These are phyloP conservation scores for Aspergillus nomiae DNA, from an alignment of 2,329 filamentous ascomycete genomes.

Conservation along the genomic window DNA sequence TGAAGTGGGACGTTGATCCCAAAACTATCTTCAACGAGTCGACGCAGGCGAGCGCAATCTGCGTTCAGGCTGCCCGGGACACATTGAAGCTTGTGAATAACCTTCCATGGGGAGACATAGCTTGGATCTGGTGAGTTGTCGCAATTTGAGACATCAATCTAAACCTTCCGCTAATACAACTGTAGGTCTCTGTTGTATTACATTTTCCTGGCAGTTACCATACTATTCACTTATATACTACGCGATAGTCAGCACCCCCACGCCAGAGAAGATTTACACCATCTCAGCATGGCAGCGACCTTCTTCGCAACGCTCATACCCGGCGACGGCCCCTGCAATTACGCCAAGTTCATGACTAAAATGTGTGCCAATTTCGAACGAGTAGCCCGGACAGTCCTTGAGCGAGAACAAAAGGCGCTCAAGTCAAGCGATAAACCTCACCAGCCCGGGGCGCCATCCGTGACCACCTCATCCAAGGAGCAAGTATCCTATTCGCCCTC, in stretches of 20 bases:
- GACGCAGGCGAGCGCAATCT: constrained; percentile 83
- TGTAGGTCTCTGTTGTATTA: constrained; percentile 83
- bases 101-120: constrained; percentile 88
- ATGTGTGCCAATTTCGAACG: constrained; percentile 91
- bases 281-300: constrained; percentile 86
- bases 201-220: constrained; percentile 87
- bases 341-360: constrained; percentile 85
- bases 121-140: constrained; percentile 80
- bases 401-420: constrained; percentile 78
- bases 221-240: constrained; percentile 87
- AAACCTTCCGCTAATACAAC: constrained; percentile 7
- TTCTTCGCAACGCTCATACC: constrained; percentile 84
- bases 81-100: constrained; percentile 91
- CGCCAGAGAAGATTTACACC: constrained; percentile 77
- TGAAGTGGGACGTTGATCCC: constrained; percentile 17
- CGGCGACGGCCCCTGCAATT: constrained; percentile 74
- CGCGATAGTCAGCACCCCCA: constrained; percentile 84
- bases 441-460: constrained; percentile 6
- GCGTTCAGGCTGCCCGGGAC: constrained; percentile 84
- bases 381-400: constrained; percentile 81
- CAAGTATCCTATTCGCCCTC: constrained; percentile 9
- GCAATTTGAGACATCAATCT: not conserved
- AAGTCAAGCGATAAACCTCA: constrained; percentile 28
- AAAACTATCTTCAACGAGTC: constrained; percentile 82
- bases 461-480: constrained; percentile 6